Percentiles rank a stretch among this genome's conserved stretches.
These are phyloP conservation scores for Podospora conica DNA, from an alignment of 495 filamentous ascomycete genomes.

Conservation along the genomic window DNA sequence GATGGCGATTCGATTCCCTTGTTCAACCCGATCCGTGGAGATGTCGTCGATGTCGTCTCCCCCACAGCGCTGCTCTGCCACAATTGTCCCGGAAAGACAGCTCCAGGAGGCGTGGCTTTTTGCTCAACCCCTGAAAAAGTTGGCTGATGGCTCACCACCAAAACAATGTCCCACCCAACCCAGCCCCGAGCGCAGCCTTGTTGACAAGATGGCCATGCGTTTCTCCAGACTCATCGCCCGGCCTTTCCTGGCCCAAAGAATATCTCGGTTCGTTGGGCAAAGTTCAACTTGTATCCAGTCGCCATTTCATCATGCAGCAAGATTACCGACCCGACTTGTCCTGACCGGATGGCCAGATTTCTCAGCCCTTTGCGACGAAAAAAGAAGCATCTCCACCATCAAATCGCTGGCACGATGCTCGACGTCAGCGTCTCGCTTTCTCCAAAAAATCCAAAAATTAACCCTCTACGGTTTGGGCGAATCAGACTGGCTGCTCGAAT, in stretches of 20 bases:
- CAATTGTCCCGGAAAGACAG: not conserved
- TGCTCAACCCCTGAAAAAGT: no score
- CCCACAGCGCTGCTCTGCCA: no score
- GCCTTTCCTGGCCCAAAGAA: no score
- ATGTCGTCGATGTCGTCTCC: not conserved
- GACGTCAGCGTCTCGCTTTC: not conserved
- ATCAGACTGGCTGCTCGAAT: not conserved
- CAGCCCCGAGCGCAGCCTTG: no score
- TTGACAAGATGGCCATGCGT: no score
- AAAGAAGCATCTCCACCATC: not conserved
- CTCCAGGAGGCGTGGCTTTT: no score
- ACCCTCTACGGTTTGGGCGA: not conserved
- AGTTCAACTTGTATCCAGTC: no score
- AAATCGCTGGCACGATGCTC: not conserved
- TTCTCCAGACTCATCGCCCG: no score
- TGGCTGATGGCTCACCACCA: not conserved
- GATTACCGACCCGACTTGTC: no score
- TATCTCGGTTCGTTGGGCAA: no score
- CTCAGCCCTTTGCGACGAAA: not conserved
- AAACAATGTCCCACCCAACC: not conserved
- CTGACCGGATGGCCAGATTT: not conserved
- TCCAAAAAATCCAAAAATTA: not conserved
- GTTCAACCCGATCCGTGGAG: not conserved
- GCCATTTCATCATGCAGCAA: no score
- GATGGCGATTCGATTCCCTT: not conserved